Evolutionary conservation across 208 protist species (phyloP).

Genomic region (Kentomonas sorsogonicus): DNA sequence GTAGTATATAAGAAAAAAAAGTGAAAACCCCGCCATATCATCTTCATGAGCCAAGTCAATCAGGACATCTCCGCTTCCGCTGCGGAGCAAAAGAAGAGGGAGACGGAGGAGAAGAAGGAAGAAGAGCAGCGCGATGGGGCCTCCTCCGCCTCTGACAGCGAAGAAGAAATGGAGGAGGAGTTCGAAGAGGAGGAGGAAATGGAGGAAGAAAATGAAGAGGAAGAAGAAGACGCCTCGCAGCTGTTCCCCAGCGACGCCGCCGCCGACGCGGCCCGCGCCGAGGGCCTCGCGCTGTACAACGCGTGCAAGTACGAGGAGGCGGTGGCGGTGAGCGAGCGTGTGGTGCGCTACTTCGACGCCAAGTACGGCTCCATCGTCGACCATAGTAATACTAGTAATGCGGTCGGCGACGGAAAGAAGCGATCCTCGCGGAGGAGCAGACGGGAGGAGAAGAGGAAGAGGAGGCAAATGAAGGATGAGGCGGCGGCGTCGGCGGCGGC

Average conservation of each 20-base stretch:
- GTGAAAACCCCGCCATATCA: neutral
- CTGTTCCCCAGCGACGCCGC: constrained; percentile 60
- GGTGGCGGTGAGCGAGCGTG: constrained; percentile 65
- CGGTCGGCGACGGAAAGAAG: no score
- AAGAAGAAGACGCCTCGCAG: constrained; percentile 33
- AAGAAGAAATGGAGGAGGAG: constrained; percentile 13
- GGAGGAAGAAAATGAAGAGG: constrained; percentile 39
- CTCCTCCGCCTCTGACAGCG: no score
- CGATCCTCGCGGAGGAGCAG: no score
- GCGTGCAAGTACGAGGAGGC: constrained; percentile 54
- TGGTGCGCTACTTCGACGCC: constrained; percentile 73
- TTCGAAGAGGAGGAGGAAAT: constrained; percentile 21
- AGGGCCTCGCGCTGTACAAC: constrained; percentile 64
- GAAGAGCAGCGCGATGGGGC: neutral
- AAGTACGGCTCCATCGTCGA: constrained; percentile 63
- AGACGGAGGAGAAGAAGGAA: constrained; percentile 3
- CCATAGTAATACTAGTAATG: no score
- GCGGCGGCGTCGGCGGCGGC: no score
- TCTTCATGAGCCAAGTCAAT: no score
- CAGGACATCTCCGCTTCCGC: no score
- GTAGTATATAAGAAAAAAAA: constrained; percentile 1
- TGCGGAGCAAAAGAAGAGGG: neutral
- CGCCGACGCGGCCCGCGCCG: constrained; percentile 35
- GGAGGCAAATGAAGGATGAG: no score
- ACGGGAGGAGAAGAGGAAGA: no score